Base-by-base conservation (phyloP, 2,329 filamentous ascomycete species). In the Diaporthe sp. region DNA sequence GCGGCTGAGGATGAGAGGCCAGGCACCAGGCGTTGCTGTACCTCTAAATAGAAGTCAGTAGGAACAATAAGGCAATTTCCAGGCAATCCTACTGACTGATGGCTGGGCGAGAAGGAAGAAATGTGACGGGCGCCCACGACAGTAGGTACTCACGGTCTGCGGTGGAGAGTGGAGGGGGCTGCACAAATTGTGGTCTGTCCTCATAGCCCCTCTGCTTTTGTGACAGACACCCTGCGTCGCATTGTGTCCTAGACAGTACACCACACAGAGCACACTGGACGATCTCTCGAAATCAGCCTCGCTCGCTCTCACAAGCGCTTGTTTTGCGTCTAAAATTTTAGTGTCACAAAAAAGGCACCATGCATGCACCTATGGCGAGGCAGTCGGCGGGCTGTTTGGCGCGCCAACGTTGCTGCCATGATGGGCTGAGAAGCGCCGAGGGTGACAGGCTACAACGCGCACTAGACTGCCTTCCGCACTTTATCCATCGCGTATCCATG, bases 41-140 rank as follows among this genome's bases (percentile, higher is more conserved):
- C 33, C 64, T 54, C 17, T 54, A 68, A 68, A 68, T 68, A 68
- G 64, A 68, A 68, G 33, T 17, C 28, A 30, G n/a, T 1, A 40
- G 47, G 33, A 68, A 38, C 64, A 28, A 40, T 22, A 38, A 68
- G 22, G 15, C n/a, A 22, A 38, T 19, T 54, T 13, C n/a, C n/a
- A 54, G 54, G 47, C 19, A 40, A 68, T 68, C 64, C 64, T 68
- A 22, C 8, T 35, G 33, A 54, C 40, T 50, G 47, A 54, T 68
- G 30, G n/a, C 47, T 40, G 30, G 33, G 45, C 25, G 30, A 28
- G 64, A 52, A 15, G 12, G 10, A n/a, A n/a, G n/a, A 38, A 22
- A 38, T 35, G 15, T 68, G 47, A 52, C n/a, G 33, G 35, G 33
- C 25, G 33, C n/a, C n/a, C 12, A 28, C 30, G 13, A 35, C n/a